These are phyloP conservation scores for Solanum lignicaule DNA, from an alignment of 257 asterid species.

Conservation along the genomic window DNA sequence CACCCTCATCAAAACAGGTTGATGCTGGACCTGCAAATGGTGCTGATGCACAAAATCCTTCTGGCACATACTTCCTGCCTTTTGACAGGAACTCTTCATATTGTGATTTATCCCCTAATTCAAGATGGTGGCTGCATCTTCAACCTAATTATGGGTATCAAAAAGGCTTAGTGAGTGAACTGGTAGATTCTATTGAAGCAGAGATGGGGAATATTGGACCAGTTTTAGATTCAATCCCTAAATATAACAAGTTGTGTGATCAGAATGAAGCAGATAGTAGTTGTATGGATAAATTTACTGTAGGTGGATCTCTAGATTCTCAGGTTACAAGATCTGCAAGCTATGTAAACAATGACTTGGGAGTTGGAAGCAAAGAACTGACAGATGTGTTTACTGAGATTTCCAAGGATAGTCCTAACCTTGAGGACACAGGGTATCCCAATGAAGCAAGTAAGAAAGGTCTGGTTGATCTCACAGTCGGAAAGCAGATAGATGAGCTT, in stretches of 20 bases:
- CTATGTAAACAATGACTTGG: conserved; percentile 14
- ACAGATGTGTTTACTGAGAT: conserved; percentile 1
- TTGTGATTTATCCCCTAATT: conserved; percentile 49
- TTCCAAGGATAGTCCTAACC: conserved; percentile 5
- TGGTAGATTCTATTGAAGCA: conserved; percentile 11
- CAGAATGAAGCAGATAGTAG: conserved; percentile 14
- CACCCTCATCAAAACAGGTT: conserved; percentile 30
- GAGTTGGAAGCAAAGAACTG: conserved; percentile 7
- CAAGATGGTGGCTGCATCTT: conserved; percentile 82
- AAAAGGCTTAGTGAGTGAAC: conserved; percentile 26
- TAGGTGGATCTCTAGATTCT: conserved; percentile 14
- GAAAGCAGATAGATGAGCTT: conserved; percentile 24
- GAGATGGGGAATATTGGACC: conserved; percentile 17
- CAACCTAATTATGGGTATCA: conserved; percentile 38
- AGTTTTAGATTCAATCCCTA: conserved; percentile 6
- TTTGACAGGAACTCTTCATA: conserved; percentile 28
- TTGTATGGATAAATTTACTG: conserved; percentile 10
- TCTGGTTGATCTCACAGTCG: conserved; percentile 16
- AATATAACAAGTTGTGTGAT: not conserved
- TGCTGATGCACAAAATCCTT: conserved; percentile 25
- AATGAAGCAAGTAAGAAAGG: conserved; percentile 13
- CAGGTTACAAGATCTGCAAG: conserved; percentile 7
- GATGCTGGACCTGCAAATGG: conserved; percentile 27
- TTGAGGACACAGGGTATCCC: conserved; percentile 10
- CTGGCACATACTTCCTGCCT: conserved; percentile 24